Percentiles rank a stretch among this genome's conserved stretches.
Conservation (phyloP, 2,329 filamentous ascomycete species). For the Aspergillus brunneoviolaceus region DNA sequence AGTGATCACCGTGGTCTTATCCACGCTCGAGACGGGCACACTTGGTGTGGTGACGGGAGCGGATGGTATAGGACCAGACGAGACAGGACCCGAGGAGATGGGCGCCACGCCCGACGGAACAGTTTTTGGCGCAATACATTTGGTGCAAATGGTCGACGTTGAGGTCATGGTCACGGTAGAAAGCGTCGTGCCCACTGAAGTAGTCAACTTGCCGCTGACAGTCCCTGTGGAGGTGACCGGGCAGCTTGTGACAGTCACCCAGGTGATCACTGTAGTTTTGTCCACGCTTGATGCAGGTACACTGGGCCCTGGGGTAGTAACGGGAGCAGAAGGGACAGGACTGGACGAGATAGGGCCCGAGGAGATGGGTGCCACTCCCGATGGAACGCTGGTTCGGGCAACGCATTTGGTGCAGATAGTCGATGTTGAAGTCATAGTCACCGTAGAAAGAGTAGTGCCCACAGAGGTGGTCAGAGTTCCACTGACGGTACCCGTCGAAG, state of each 20-base stretch:
- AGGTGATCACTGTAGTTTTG: conserved; percentile 17
- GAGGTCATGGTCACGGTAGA: conserved; percentile 12
- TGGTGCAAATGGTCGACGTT: conserved; percentile 6
- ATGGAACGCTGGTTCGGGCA: background rate
- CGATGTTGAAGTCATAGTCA: conserved; percentile 29
- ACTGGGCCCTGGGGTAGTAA: conserved; percentile 3
- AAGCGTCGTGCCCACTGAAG: conserved; percentile 10
- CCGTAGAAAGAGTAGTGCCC: conserved; percentile 58
- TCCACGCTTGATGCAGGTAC: background rate
- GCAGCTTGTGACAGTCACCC: conserved; percentile 14
- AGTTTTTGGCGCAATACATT: conserved; percentile 1
- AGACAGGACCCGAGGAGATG: background rate
- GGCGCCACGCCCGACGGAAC: background rate
- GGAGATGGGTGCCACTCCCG: conserved; percentile 16
- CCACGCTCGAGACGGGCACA: conserved; percentile 53
- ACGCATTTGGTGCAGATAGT: conserved; percentile 27
- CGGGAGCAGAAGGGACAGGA: background rate
- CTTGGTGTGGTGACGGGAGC: conserved; percentile 31
- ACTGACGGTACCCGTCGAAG: conserved; percentile 39
- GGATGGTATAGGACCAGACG: background rate
- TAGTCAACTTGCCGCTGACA: conserved; percentile 2
- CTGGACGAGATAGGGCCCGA: background rate
- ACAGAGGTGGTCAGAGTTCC: conserved; percentile 53
- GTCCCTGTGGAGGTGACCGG: conserved; percentile 14
- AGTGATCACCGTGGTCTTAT: conserved; percentile 27